Conservation (phyloP, 768 basidiomycete genomes). For the Wakefieldia striispora region DNA sequence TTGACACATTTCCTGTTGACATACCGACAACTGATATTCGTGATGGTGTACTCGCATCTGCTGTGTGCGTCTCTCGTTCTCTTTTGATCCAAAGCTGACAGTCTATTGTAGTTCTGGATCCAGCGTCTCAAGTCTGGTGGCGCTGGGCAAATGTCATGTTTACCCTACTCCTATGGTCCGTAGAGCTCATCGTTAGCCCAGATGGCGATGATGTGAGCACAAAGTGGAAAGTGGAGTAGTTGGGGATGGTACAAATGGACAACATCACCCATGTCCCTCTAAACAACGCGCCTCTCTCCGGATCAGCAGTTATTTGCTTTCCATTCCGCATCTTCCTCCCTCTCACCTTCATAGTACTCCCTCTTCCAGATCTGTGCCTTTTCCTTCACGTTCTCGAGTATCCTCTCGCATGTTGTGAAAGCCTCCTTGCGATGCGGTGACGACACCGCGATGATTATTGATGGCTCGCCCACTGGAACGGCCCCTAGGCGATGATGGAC, state of each 20-base stretch:
- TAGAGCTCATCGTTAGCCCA: slow-evolving; percentile 77
- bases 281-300: neutral
- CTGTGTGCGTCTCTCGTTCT: slow-evolving; percentile 52
- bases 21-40: slow-evolving; percentile 81
- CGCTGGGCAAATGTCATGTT: slow-evolving; percentile 90
- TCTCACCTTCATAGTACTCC: slow-evolving; percentile 77
- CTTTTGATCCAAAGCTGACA: slow-evolving; percentile 1
- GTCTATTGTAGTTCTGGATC: slow-evolving; percentile 63
- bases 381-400: slow-evolving; percentile 83
- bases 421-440: slow-evolving; percentile 83
- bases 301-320: slow-evolving; percentile 51
- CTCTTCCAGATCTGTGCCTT: slow-evolving; percentile 91
- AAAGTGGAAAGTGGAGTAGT: slow-evolving; percentile 73
- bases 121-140: slow-evolving; percentile 93
- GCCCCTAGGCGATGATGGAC: slow-evolving; percentile 76
- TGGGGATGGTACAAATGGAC: slow-evolving; percentile 9
- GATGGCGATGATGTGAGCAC: slow-evolving; percentile 66
- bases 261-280: slow-evolving; percentile 3
- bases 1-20: slow-evolving; percentile 73
- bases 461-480: slow-evolving; percentile 76
- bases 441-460: slow-evolving; percentile 83
- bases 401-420: slow-evolving; percentile 73
- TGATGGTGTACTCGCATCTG: slow-evolving; percentile 85
- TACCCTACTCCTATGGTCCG: slow-evolving; percentile 77
- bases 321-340: slow-evolving; percentile 64